Evolutionary conservation across 2,329 filamentous ascomycete species (phyloP), one percentile per base, ranked within the genome.

Genomic region (Penicillium italicum): DNA sequence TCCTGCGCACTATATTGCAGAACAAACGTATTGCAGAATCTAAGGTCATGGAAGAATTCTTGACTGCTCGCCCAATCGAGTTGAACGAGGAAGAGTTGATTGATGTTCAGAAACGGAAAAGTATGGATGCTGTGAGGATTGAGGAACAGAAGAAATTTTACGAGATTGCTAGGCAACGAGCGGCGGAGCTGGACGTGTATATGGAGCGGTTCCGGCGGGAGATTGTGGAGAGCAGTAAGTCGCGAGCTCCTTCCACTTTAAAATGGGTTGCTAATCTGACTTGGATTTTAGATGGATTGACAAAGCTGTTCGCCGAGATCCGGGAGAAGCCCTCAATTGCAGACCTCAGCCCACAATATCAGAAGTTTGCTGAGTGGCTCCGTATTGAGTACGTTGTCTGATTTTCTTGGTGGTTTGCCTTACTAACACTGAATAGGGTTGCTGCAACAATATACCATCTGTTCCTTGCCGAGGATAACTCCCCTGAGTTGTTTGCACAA

Each of bases 281-380:
- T 38, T 48, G 30, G 11, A 33, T 22, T 40, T 45, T 45, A 74
- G 91, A 97, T 72, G 94, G 94, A 9, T 82, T 99, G 38, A 95
- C 93, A 0, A 93, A 89, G 71, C 82, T 99, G 0, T 97, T 99
- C 74, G 83, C 88, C 55, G 94, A 97, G 71, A 96, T 99, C 73
- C 89, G 89, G 66, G 87, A 91, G 53, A 97, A 97, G 77, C 82
- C 90, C 57, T 91, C 84, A 4, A 93, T 99, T 50, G 83, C 85
- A 61, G 91, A 97, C 64, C 82, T 99, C 50, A 96, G 90, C 68
- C 87, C 95, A 11, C 92, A 97, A 72, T 97, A 97, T 73, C 90
- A 94, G 69, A 99, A 97, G 72, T 97, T 99, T 70, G 93, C 93
- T 18, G 94, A 99, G 73, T 99, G 94, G 94, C 79, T 97, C 48